These are phyloP conservation scores for Acanthamoeba triangularis DNA, from an alignment of 208 protist genomes.

Conservation along the genomic window DNA sequence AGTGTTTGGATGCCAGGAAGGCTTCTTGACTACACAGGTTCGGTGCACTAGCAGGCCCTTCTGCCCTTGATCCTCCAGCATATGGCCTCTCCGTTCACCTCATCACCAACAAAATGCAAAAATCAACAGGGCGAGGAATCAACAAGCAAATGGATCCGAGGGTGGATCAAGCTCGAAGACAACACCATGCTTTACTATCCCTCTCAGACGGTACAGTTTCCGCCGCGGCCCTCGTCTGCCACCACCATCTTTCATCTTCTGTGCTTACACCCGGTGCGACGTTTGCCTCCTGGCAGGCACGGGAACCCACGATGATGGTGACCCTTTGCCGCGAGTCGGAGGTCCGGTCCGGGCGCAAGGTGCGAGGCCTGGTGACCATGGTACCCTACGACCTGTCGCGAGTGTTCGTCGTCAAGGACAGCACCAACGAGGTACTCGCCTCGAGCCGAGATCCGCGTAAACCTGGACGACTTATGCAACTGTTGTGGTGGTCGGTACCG, in stretches of 20 bases:
- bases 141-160: conserved; percentile 18
- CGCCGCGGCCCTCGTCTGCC: background rate
- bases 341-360: background rate
- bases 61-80: background rate
- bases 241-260: background rate
- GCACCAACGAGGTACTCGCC: conserved; percentile 46
- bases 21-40: conserved; percentile 16
- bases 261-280: background rate
- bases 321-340: conserved; percentile 23
- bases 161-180: conserved; percentile 54
- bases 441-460: background rate
- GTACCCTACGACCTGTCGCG: conserved; percentile 27
- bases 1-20: conserved; percentile 17
- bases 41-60: background rate
- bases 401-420: conserved; percentile 20
- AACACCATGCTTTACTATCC: conserved; percentile 53
- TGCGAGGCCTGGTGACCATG: background rate
- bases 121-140: background rate
- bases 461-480: background rate
- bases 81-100: background rate
- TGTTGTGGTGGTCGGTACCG: background rate
- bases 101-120: background rate
- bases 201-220: background rate
- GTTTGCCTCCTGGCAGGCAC: background rate
- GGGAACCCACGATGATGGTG: conserved; percentile 37